Conservation (phyloP, 2,329 filamentous ascomycete species). For the Alternaria viburni region DNA sequence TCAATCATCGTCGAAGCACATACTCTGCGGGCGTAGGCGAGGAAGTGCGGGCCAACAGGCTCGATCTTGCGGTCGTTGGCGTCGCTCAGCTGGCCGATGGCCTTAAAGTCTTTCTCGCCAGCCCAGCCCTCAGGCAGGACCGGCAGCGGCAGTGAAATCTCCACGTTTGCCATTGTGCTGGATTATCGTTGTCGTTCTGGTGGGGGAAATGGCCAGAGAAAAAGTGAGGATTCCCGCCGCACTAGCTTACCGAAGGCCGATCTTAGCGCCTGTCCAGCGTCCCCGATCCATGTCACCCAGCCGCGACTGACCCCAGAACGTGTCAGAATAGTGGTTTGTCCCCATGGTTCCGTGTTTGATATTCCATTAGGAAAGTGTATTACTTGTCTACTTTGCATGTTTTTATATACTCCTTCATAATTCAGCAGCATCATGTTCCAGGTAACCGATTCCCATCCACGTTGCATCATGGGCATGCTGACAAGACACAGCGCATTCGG, state of each 20-base stretch:
- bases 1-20: constrained; percentile 25
- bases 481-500: constrained; percentile 70
- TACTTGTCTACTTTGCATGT: constrained; percentile 8
- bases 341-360: not conserved
- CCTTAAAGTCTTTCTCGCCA: constrained; percentile 90
- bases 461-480: constrained; percentile 18
- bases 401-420: constrained; percentile 18
- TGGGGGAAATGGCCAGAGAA: constrained; percentile 8
- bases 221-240: constrained; percentile 15
- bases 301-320: constrained; percentile 12
- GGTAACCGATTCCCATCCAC: constrained; percentile 21
- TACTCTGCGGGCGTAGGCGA: constrained; percentile 93
- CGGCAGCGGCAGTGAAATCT: constrained; percentile 72
- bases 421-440: constrained; percentile 43
- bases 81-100: constrained; percentile 75
- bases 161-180: constrained; percentile 67
- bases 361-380: not conserved
- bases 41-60: constrained; percentile 95
- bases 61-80: constrained; percentile 88
- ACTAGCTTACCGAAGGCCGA: constrained; percentile 19
- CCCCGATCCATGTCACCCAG: constrained; percentile 5
- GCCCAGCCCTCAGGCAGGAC: constrained; percentile 80
- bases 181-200: constrained; percentile 13
- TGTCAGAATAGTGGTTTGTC: constrained; percentile 10
- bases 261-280: constrained; percentile 1